phyloP scores from a whole-genome alignment of 1,139 yeast genomes.

The Sugiyamaella grinbergsii region DNA sequence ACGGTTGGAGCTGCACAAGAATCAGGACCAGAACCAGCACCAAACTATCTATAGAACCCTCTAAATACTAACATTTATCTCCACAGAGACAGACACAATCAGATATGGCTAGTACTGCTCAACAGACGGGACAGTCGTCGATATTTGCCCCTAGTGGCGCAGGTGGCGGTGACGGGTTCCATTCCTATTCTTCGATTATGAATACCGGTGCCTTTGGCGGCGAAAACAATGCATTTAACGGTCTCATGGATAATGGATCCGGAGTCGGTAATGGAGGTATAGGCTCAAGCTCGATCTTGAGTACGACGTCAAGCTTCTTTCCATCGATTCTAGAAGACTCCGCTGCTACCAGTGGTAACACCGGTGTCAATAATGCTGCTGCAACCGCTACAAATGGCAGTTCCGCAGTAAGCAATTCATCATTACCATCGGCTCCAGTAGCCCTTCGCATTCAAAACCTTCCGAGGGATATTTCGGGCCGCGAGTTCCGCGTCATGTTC shows the following conservation, averaged over 20 bases:
- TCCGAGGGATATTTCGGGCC: slow-evolving; percentile 69
- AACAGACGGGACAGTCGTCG: slow-evolving; percentile 18
- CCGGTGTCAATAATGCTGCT: background rate
- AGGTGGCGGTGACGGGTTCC: slow-evolving; percentile 9
- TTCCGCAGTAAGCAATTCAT: background rate
- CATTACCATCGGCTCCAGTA: slow-evolving; percentile 14
- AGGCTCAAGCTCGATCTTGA: slow-evolving; percentile 13
- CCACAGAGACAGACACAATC: background rate
- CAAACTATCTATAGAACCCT: no score
- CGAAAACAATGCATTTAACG: slow-evolving; percentile 5
- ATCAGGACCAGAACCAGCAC: background rate
- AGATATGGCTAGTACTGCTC: slow-evolving; percentile 18
- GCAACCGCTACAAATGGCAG: background rate
- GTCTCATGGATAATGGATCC: background rate
- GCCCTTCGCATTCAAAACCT: slow-evolving; percentile 55
- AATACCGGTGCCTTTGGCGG: slow-evolving; percentile 7
- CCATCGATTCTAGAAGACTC: slow-evolving; percentile 20
- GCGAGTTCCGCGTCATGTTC: slow-evolving; percentile 79
- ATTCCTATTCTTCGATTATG: slow-evolving; percentile 16
- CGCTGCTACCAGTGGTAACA: background rate
- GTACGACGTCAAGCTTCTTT: slow-evolving; percentile 19
- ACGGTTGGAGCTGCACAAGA: no score
- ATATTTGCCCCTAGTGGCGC: slow-evolving; percentile 14
- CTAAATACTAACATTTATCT: slow-evolving; percentile 2
- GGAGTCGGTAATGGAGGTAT: background rate